Percentiles rank a stretch among this genome's conserved stretches.
Conservation (phyloP, 345 rosid genomes). For the Isatis tinctoria region DNA sequence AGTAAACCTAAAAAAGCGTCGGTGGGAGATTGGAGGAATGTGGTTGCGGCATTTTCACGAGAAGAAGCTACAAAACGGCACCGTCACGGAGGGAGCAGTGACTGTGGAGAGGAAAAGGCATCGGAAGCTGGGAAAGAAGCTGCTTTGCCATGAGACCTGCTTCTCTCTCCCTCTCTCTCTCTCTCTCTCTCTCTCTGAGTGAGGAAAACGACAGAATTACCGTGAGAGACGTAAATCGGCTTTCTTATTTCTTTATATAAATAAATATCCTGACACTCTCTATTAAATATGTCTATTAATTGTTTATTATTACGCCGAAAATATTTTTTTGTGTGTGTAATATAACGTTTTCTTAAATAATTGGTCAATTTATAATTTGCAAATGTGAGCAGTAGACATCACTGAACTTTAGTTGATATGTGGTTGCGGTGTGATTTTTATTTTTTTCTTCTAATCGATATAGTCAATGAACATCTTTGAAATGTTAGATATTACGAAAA, state of each 20-base stretch:
- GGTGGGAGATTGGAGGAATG: constrained; percentile 33
- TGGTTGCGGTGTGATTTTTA: not conserved
- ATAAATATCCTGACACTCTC: constrained; percentile 4
- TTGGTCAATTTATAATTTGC: not conserved
- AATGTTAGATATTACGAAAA: not conserved
- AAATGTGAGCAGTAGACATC: not conserved
- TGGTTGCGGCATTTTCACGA: not conserved
- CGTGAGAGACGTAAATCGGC: constrained; percentile 19
- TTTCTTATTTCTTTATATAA: constrained; percentile 22
- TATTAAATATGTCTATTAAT: constrained; percentile 1
- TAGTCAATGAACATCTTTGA: not conserved
- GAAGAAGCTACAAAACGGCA: constrained; percentile 30
- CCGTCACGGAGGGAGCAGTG: constrained; percentile 27
- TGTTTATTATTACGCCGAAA: constrained; percentile 10
- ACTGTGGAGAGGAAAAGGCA: constrained; percentile 22
- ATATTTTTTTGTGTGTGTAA: too few relatives aligned
- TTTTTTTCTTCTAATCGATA: not conserved
- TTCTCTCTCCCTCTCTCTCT: constrained; percentile 17
- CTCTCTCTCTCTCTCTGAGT: constrained; percentile 9
- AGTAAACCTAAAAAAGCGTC: constrained; percentile 18
- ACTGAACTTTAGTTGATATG: not conserved
- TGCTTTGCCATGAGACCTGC: constrained; percentile 39
- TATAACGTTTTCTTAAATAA: not conserved
- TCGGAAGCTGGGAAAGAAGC: constrained; percentile 35
- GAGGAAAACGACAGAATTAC: constrained; percentile 44